These are phyloP conservation scores for Cairneyella variabilis DNA, from an alignment of 495 filamentous ascomycete species.

Conservation along the genomic window DNA sequence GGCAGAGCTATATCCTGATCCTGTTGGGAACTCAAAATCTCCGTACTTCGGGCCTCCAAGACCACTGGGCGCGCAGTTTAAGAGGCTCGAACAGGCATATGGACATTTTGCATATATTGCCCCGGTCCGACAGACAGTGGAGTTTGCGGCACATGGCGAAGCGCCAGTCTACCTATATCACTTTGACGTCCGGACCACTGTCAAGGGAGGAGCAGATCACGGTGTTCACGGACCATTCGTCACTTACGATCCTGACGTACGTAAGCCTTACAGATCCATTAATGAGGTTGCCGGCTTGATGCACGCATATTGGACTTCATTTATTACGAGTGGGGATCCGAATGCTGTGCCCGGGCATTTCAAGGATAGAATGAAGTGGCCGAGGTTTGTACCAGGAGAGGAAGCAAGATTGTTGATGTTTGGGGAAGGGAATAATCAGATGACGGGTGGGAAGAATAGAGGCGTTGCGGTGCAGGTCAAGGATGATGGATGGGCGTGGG, in stretches of 20 bases:
- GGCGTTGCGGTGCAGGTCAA: slow-evolving; percentile 43
- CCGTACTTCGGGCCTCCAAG: slow-evolving; percentile 35
- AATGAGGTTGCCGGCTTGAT: slow-evolving; percentile 46
- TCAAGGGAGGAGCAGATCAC: slow-evolving; percentile 52
- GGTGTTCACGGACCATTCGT: slow-evolving; percentile 55
- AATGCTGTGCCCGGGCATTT: slow-evolving; percentile 32
- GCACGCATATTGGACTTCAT: slow-evolving; percentile 53
- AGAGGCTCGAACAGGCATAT: slow-evolving; percentile 58
- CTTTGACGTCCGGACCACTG: slow-evolving; percentile 48
- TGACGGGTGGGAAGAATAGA: slow-evolving; percentile 34
- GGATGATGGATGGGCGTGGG: slow-evolving; percentile 39
- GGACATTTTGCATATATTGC: slow-evolving; percentile 65
- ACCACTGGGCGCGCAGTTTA: slow-evolving; percentile 50
- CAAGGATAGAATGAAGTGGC: slow-evolving; percentile 17
- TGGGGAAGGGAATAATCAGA: slow-evolving; percentile 60
- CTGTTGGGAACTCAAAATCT: slow-evolving; percentile 30
- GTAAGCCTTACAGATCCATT: slow-evolving; percentile 39
- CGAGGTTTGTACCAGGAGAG: slow-evolving; percentile 5
- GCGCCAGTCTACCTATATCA: slow-evolving; percentile 54
- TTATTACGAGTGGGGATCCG: slow-evolving; percentile 49
- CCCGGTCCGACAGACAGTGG: slow-evolving; percentile 58
- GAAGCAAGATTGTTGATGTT: slow-evolving; percentile 43
- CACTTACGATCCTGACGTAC: slow-evolving; percentile 43
- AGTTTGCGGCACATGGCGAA: slow-evolving; percentile 39
- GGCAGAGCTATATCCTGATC: slow-evolving; percentile 55